Percentiles rank a stretch among this genome's conserved stretches.
Conservation (phyloP, 169 alveolate species). For the Ichthyophthirius multifiliis region DNA sequence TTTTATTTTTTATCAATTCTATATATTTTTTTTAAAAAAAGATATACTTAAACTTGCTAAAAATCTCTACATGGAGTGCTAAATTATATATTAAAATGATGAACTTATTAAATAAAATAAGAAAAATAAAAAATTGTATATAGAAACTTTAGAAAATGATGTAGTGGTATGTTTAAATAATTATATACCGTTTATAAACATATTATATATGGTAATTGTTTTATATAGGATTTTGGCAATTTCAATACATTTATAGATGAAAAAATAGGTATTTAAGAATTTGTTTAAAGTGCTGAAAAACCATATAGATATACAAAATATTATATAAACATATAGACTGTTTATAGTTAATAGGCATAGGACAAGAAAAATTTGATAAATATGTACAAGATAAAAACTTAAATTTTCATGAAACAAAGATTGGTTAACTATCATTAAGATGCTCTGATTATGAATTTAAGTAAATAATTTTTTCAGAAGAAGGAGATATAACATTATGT, state of each 20-base stretch:
- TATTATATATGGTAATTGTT: background rate
- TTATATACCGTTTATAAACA: background rate
- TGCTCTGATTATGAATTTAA: too few relatives aligned
- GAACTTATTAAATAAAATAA: background rate
- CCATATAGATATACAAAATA: too few relatives aligned
- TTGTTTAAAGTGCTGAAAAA: background rate
- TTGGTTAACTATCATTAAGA: too few relatives aligned
- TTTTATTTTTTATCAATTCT: background rate
- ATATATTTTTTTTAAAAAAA: background rate
- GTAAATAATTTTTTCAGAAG: too few relatives aligned
- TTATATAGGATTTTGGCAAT: background rate
- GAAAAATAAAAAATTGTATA: background rate
- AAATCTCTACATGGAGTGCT: background rate
- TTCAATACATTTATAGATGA: background rate
- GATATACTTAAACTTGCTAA: background rate
- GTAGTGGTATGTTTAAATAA: background rate
- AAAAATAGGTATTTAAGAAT: background rate
- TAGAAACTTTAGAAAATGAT: background rate
- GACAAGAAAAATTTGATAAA: too few relatives aligned
- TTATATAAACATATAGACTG: too few relatives aligned
- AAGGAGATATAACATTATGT: too few relatives aligned
- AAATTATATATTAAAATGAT: background rate
- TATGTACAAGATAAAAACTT: too few relatives aligned
- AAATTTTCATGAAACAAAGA: too few relatives aligned
- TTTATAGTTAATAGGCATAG: too few relatives aligned